Evolutionary conservation across 345 rosid species (phyloP), one percentile per base, ranked within the genome.

Genomic region (Clausena lansium): DNA sequence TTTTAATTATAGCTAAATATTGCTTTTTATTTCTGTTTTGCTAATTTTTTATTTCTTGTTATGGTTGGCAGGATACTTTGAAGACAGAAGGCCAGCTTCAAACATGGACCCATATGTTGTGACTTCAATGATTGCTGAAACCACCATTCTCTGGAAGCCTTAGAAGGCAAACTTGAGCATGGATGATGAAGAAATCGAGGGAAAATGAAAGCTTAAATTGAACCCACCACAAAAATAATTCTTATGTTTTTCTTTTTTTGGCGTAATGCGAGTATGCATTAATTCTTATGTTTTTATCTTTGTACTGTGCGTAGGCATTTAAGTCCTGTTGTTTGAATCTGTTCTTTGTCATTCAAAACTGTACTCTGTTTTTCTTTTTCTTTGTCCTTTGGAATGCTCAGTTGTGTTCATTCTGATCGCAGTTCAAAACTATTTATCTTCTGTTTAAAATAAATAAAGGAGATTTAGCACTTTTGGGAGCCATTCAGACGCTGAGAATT

Each of bases 41-140:
- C 17, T 3, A 45, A 45, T 45, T 45, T 45, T 30, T 45, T 45
- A 13, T 13, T 45, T 45, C 17, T 13, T 52, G 22, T 17, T 52
- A 45, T 63, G 1, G 25, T 57, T 57, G 35, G 1, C 85, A 88
- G 92, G 97, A 13, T 94, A 92, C 84, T 92, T 94, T 47, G 95
- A 92, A 79, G 98, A 94, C 71, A 88, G 98, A 70, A 87, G 98
- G 88, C 98, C 97, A 5, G 88, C 97, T 17, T 94, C 95, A 0
- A 94, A 94, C 90, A 94, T 94, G 98, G 97, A 94, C 83, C 98
- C 98, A 2, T 92, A 94, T 78, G 85, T 88, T 14, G 97, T 92
- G 22, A 89, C 97, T 7, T 91, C 95, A 66, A 90, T 92, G 98
- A 88, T 94, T 19, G 95, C 98, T 28, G 93, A 94, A 80, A 84